Conservation (phyloP, 2,329 filamentous ascomycete species). For the Thielaviopsis euricoi region DNA sequence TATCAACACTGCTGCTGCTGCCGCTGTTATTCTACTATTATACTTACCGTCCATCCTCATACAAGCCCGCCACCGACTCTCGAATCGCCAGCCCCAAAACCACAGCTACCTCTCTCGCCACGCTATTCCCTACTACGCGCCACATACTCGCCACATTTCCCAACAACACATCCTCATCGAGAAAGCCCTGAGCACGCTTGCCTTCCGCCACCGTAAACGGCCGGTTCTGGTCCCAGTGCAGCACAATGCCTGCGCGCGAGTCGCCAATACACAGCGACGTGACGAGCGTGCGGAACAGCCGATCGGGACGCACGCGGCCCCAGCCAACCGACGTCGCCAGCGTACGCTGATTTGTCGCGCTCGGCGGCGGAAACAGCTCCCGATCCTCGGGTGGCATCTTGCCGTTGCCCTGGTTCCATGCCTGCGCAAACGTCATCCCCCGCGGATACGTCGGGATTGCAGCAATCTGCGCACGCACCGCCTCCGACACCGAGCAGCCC, state of each 20-base stretch:
- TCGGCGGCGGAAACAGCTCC: conserved; percentile 22
- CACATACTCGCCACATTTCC: conserved; percentile 39
- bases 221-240: conserved; percentile 54
- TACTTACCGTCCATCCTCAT: conserved; percentile 10
- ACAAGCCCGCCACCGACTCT: conserved; percentile 34
- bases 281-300: conserved; percentile 45
- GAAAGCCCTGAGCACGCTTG: conserved; percentile 52
- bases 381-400: conserved; percentile 24
- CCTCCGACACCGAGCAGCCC: conserved; percentile 22
- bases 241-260: conserved; percentile 31
- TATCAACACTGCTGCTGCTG: too few relatives aligned
- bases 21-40: neutral
- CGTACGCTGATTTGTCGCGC: conserved; percentile 26
- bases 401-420: conserved; percentile 24
- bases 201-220: conserved; percentile 49
- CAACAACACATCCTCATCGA: conserved; percentile 53
- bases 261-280: conserved; percentile 37
- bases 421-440: conserved; percentile 33
- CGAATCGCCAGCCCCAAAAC: conserved; percentile 47
- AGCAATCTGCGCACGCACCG: conserved; percentile 29
- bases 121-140: conserved; percentile 60
- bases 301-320: conserved; percentile 32
- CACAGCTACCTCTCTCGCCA: conserved; percentile 51
- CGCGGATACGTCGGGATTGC: conserved; percentile 43
- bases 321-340: conserved; percentile 28